Base-by-base conservation (phyloP, 1,284 basidiomycete genomes). In the Naganishia sp. region DNA sequence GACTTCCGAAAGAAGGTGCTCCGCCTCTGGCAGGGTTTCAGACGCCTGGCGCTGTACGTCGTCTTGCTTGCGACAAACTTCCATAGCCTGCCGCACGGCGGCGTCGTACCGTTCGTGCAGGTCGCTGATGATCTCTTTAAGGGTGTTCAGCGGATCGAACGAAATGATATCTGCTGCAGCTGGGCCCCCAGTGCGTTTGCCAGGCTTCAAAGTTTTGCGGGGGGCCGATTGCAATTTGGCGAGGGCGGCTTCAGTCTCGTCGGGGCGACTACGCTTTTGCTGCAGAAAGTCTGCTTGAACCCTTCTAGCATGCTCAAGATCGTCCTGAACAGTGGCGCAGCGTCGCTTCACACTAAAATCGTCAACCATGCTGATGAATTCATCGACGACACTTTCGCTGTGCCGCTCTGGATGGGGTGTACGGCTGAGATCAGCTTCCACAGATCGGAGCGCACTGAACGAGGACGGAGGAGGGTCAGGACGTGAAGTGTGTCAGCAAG, bases 41-140 rank as follows among this genome's bases (percentile, higher is more conserved):
- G 58, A 61, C 3, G 49, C 58, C 41, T 61, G 23, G 28, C 47
- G 47, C 51, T 61, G 58, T 46, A 61, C 58, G 15, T n/a, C 47
- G 15, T 61, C 58, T 23, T 61, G 58, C 47, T 51, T 35, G 18
- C 49, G 58, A 61, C 58, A 61, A 13, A 61, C 47, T 39, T 61
- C 58, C 11, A 61, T 17, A 13, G 58, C 58, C 41, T 51, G 47
- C 21, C 47, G 58, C 5, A 61, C 49, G 3, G 58, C 58, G 13
- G 25, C 13, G 39, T 51, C 49, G 47, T 61, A 61, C 2, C 58
- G 47, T 25, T 43, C 47, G 42, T 61, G 58, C 17, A 61, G 11
- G 18, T 61, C 58, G 6, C n/a, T 41, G 18, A 61, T 50, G 47
- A 61, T 42, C 0, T 51, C 47, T 18, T 51, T 51, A 23, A 47